Evolutionary conservation across 495 filamentous ascomycete species (phyloP).

Genomic region (Aspergillus campestris): DNA sequence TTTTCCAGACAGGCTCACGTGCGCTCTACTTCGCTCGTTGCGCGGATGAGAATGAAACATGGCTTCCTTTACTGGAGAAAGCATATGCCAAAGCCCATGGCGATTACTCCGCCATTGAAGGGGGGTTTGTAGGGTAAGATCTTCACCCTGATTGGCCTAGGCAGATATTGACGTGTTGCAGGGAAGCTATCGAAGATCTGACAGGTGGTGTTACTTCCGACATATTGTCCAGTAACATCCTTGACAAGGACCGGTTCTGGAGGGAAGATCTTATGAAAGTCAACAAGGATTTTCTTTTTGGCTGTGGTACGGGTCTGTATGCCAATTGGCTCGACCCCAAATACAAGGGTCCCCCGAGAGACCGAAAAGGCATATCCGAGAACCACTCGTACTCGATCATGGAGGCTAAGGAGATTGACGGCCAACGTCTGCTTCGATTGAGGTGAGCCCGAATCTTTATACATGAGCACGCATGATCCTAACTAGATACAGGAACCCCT

Average conservation of each 20-base stretch:
- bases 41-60: slow-evolving; percentile 80
- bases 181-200: slow-evolving; percentile 87
- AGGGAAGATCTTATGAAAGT: slow-evolving; percentile 74
- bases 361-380: slow-evolving; percentile 66
- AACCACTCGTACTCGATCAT: slow-evolving; percentile 89
- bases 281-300: slow-evolving; percentile 83
- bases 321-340: slow-evolving; percentile 43
- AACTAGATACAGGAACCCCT: slow-evolving; percentile 58
- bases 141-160: background rate
- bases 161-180: slow-evolving; percentile 12
- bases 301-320: slow-evolving; percentile 62
- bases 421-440: slow-evolving; percentile 62
- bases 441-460: slow-evolving; percentile 27
- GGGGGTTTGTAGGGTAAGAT: slow-evolving; percentile 63
- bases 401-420: slow-evolving; percentile 68
- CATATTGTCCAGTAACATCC: slow-evolving; percentile 69
- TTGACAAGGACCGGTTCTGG: slow-evolving; percentile 88
- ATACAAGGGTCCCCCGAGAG: slow-evolving; percentile 30
- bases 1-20: slow-evolving; percentile 66
- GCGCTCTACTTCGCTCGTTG: slow-evolving; percentile 86
- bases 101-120: slow-evolving; percentile 74
- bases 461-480: slow-evolving; percentile 1
- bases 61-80: slow-evolving; percentile 90
- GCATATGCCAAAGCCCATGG: slow-evolving; percentile 95
- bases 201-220: slow-evolving; percentile 86